phyloP scores from a whole-genome alignment of 2,329 filamentous ascomycete species.

The Periconia sp. region DNA sequence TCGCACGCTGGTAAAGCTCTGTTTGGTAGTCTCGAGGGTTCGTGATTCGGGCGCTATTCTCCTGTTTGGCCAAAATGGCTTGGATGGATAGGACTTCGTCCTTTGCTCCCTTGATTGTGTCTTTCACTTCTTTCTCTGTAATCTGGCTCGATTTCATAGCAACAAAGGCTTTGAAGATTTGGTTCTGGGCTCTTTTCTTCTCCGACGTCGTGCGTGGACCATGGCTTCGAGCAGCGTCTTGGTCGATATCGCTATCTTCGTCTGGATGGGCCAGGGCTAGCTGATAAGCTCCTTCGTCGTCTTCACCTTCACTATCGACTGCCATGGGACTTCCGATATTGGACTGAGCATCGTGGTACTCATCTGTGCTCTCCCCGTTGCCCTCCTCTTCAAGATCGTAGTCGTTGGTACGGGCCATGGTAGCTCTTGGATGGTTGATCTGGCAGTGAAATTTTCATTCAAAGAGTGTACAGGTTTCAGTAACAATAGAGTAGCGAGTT shows the following conservation, averaged over 20 bases:
- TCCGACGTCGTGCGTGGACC: constrained; percentile 34
- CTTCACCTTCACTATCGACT: background rate
- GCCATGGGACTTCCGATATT: no score
- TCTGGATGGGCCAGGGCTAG: constrained; percentile 4
- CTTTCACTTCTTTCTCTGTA: constrained; percentile 44
- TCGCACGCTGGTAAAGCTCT: constrained; percentile 87
- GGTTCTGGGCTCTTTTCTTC: constrained; percentile 45
- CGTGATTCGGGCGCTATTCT: constrained; percentile 63
- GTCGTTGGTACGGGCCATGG: constrained; percentile 21
- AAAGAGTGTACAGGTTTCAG: background rate
- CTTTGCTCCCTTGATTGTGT: constrained; percentile 38
- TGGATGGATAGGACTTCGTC: constrained; percentile 56
- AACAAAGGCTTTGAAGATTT: constrained; percentile 46
- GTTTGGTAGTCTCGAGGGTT: constrained; percentile 87
- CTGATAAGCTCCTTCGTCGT: background rate
- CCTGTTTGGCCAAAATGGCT: constrained; percentile 56
- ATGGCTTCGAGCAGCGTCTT: constrained; percentile 21
- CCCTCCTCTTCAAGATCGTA: constrained; percentile 23
- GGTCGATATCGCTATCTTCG: constrained; percentile 27
- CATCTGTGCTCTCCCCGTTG: constrained; percentile 15
- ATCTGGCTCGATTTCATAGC: constrained; percentile 47
- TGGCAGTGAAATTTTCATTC: background rate
- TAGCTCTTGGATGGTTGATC: background rate
- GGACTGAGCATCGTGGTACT: background rate
- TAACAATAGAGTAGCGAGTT: background rate